Base-by-base conservation (phyloP, 768 basidiomycete genomes). In the Kwoniella shandongensis region DNA sequence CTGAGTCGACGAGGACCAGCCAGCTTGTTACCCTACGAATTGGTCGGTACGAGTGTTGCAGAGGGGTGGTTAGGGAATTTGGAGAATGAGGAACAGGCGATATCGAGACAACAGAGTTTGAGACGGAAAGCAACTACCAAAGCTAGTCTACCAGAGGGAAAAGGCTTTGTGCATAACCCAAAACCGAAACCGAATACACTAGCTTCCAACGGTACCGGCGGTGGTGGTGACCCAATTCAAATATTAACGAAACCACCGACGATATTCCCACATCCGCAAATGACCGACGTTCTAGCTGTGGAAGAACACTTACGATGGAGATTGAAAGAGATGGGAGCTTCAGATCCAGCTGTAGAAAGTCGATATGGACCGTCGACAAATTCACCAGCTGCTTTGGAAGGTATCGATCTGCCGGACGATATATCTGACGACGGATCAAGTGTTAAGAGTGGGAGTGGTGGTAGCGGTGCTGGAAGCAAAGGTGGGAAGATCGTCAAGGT, bases 231-330 rank as follows among this genome's bases (percentile, higher is more conserved):
- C 20, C 40, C 13, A 18, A 26, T 26, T n/a, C n/a, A n/a, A n/a
- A n/a, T n/a, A n/a, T n/a, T n/a, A 17, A 54, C 59, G 22, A 57
- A 59, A 51, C 47, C 59, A 17, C 59, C 62, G 12, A 57, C 62
- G 6, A 62, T 75, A 30, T 75, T 76, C 47, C 62, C 68, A 10
- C 75, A 75, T 65, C 75, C 75, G 6, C 73, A 76, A 58, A 73
- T 76, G 75, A 68, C 75, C 3, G 75, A 76, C 54, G 70, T 76
- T 3, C 47, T 76, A 25, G 70, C 74, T 5, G 75, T 76, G 3
- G 75, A 76, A 44, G 75, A 76, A 63, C 75, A 76, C 38, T 48
- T 76, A 12, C 59, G 75, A 39, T 75, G 73, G 67, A 49, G 75
- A 30, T 54, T 76, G 56, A 73, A 74, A 39, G 74, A 76, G 59